These are phyloP conservation scores for Emmonsiellopsis sp. DNA, from an alignment of 2,329 filamentous ascomycete genomes.

Conservation along the genomic window DNA sequence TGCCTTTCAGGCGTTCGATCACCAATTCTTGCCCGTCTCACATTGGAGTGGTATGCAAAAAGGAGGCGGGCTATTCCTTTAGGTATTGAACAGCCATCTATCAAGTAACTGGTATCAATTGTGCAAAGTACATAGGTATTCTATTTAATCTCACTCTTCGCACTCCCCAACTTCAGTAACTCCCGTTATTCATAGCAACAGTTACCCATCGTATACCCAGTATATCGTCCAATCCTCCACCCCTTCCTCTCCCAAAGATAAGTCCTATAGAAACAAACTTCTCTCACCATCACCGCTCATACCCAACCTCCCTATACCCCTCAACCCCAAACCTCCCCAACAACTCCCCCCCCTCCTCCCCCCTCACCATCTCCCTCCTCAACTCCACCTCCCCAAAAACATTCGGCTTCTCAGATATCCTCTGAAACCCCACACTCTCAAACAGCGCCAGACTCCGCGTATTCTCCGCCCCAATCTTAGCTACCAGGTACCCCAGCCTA, in stretches of 20 bases:
- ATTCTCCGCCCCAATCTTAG: slow-evolving; percentile 55
- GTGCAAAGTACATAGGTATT: too few species aligned
- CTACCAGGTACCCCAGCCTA: slow-evolving; percentile 41
- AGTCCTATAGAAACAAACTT: not conserved
- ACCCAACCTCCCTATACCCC: slow-evolving; percentile 31
- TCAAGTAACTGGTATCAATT: too few species aligned
- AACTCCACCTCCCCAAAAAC: slow-evolving; percentile 63
- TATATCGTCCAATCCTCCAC: too few species aligned
- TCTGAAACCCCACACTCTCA: slow-evolving; percentile 50
- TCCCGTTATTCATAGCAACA: too few species aligned
- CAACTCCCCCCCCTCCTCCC: slow-evolving; percentile 18
- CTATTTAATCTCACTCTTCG: too few species aligned
- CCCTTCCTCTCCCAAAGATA: not conserved
- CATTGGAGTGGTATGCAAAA: too few species aligned
- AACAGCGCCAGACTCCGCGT: slow-evolving; percentile 50
- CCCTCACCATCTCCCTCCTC: slow-evolving; percentile 26
- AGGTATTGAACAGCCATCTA: too few species aligned
- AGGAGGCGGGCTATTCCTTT: too few species aligned
- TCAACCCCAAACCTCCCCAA: slow-evolving; percentile 25
- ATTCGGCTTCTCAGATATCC: slow-evolving; percentile 43
- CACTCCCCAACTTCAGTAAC: too few species aligned
- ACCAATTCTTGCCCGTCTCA: too few species aligned
- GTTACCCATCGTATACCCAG: too few species aligned
- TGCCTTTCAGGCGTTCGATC: too few species aligned
- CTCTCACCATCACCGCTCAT: slow-evolving; percentile 15